Evolutionary conservation across 805 yeast genomes (phyloP), one percentile per base, ranked within the genome.

Genomic region (Lachancea quebecensis): DNA sequence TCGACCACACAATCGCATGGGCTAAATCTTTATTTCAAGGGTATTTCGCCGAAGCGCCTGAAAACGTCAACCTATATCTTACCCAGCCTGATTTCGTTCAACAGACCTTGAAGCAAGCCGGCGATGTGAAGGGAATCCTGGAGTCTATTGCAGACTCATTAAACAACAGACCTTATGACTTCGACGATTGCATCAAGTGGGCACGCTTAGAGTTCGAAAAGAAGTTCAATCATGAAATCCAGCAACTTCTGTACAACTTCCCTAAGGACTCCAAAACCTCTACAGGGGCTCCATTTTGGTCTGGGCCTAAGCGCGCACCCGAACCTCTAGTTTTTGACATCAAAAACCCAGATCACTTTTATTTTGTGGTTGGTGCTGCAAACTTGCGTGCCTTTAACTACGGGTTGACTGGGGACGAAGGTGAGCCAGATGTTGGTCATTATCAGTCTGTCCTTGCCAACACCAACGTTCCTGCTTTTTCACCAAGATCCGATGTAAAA

Each of bases 1-100:
- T 93, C 58, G 99, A 93, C 64, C 99, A 93, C 63, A 93, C 99
- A 1, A 93, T 93, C 69, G 98, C 99, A 5, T 93, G 99, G 99
- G 95, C 98, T 12, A 95, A 95, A 70, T 81, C 89, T 15, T 73
- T 88, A 61, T 93, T 93, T 75, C 93, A 85, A 72, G 96, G 93
- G 16, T 88, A 80, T 60, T 93, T 93, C 66, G 73, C 80, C 32
- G 96, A 91, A 49, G 75, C 88, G n/a, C 90, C 96, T 15, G 96
- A 87, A 66, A 88, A 88, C 58, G 98, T 90, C 45, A 93, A 93
- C 65, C 68, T 87, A 61, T 93, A 89, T 67, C 71, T 93, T 62
- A 73, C 90, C 30, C 96, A 93, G 68, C 93, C 96, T 50, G 83
- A 89, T 68, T 93, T 82, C 66, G 91, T 91, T 38, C 97, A 91